Conservation (phyloP, 2,329 filamentous ascomycete species). For the Fusarium sacchari region DNA sequence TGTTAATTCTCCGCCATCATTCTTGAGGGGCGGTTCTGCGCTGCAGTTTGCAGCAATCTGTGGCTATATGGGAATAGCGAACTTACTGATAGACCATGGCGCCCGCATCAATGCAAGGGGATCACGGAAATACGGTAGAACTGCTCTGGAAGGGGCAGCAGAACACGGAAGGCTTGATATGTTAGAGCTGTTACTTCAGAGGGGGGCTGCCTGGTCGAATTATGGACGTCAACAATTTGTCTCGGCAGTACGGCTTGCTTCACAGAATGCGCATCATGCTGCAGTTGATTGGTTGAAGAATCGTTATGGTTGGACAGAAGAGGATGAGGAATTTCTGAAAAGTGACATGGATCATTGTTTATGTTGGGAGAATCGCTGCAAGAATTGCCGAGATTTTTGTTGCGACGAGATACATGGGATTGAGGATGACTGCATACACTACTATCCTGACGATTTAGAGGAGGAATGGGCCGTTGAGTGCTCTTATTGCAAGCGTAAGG, state of each 20-base stretch:
- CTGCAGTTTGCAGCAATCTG: slow-evolving; percentile 1
- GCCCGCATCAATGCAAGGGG: background rate
- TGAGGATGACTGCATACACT: background rate
- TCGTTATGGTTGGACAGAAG: background rate
- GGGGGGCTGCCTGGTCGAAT: background rate
- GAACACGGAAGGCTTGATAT: slow-evolving; percentile 3
- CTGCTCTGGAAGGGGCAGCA: slow-evolving; percentile 4
- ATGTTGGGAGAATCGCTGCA: rapidly evolving
- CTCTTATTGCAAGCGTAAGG: background rate
- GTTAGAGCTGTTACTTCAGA: background rate
- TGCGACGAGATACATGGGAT: background rate
- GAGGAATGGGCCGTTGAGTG: background rate
- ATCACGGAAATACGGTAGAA: background rate
- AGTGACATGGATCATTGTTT: rapidly evolving
- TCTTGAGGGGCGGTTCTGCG: background rate
- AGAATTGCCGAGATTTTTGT: background rate
- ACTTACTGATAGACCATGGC: background rate
- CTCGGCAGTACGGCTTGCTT: background rate
- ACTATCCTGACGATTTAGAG: background rate
- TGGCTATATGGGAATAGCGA: slow-evolving; percentile 1
- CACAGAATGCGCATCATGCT: background rate
- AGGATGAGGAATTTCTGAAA: background rate
- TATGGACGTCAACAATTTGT: background rate
- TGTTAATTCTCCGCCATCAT: background rate
- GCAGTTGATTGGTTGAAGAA: background rate